Evolutionary conservation across 2,329 filamentous ascomycete genomes (phyloP).

Genomic region (Diaporthe ampelina): DNA sequence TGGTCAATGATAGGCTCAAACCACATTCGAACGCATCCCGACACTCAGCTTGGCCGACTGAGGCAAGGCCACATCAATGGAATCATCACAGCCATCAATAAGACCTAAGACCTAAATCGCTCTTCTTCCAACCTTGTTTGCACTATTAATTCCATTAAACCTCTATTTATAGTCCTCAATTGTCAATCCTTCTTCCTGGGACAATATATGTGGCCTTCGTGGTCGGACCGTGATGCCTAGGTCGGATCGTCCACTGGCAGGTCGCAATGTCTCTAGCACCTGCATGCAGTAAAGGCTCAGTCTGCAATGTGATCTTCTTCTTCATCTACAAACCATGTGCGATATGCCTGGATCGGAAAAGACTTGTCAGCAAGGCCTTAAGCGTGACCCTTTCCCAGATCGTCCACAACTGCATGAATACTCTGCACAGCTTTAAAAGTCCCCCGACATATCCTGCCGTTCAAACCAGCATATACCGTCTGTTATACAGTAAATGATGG

Average conservation of each 20-base stretch:
- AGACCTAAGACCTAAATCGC: background rate
- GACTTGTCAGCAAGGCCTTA: conserved; percentile 15
- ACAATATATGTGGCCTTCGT: background rate
- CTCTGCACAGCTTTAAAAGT: background rate
- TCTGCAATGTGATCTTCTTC: background rate
- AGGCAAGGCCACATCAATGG: background rate
- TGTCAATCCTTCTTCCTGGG: background rate
- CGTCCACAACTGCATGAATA: background rate
- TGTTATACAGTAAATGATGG: background rate
- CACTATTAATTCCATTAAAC: too few relatives aligned
- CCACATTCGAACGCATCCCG: too few relatives aligned
- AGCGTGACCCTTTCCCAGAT: background rate
- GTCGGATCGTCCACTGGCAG: background rate
- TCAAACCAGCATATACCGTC: conserved; percentile 1
- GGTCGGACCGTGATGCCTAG: background rate
- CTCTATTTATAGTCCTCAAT: background rate
- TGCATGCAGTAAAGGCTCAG: background rate
- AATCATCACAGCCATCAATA: background rate
- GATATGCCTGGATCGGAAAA: background rate
- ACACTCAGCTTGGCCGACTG: too few relatives aligned
- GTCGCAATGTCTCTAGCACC: background rate
- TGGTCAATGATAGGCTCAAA: too few relatives aligned
- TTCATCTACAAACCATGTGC: background rate
- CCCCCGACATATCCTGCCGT: background rate
- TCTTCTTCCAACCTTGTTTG: background rate